Evolutionary conservation across 805 yeast species (phyloP).

Genomic region (Ogataea allantospora): DNA sequence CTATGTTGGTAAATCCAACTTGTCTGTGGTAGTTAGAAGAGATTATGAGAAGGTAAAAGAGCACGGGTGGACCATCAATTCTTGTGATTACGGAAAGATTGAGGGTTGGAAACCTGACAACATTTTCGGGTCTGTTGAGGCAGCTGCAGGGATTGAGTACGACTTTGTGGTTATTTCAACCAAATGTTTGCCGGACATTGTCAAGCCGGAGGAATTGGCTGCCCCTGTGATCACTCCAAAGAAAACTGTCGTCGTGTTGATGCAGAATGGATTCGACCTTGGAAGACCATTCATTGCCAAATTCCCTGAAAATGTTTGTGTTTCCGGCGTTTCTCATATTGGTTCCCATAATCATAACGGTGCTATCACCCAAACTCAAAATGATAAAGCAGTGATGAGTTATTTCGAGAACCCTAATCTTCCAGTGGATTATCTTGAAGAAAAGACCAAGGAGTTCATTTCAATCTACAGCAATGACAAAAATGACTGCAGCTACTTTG

Average conservation of each 20-base stretch:
- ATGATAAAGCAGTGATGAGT: constrained; percentile 49
- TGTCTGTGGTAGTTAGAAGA: constrained; percentile 62
- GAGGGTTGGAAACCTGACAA: constrained; percentile 53
- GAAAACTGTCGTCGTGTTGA: constrained; percentile 49
- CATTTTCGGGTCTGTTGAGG: constrained; percentile 34
- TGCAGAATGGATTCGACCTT: constrained; percentile 67
- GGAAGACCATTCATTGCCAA: constrained; percentile 53
- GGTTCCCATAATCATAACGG: constrained; percentile 58
- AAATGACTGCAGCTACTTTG: constrained; percentile 40
- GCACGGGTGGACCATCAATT: constrained; percentile 54
- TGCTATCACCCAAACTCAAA: constrained; percentile 42
- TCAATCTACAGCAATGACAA: constrained; percentile 43
- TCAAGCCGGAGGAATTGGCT: constrained; percentile 48
- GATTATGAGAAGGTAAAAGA: constrained; percentile 51
- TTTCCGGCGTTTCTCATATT: constrained; percentile 65
- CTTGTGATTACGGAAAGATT: constrained; percentile 59
- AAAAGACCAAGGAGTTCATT: constrained; percentile 44
- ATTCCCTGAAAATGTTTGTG: constrained; percentile 48
- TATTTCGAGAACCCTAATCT: constrained; percentile 45
- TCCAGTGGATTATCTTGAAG: constrained; percentile 29
- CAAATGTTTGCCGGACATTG: constrained; percentile 60
- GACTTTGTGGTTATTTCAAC: constrained; percentile 61
- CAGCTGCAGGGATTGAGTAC: constrained; percentile 38
- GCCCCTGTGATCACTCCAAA: constrained; percentile 47
- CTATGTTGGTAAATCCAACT: constrained; percentile 43